A percentile compares a stretch with the other conserved stretches of the same genome.
Evolutionary conservation across 495 filamentous ascomycete species (phyloP).

Genomic region (Cairneyella variabilis): DNA sequence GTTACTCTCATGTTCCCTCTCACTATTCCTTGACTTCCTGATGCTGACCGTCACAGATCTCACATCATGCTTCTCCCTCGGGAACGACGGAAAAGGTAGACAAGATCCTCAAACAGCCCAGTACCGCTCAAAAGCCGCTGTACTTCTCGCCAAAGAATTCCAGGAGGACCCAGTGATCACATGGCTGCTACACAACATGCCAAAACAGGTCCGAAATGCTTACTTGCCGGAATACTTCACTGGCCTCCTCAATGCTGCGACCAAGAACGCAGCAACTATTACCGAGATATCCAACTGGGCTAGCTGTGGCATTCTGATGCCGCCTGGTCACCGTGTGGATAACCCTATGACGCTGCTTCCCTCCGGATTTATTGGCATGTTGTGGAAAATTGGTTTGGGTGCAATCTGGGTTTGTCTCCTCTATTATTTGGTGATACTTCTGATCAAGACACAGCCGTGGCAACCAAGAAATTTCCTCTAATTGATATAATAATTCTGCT

Average conservation of each 20-base stretch:
- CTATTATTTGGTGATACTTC: not conserved
- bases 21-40: too few relatives aligned
- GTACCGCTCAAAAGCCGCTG: too few relatives aligned
- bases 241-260: not conserved
- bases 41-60: too few relatives aligned
- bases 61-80: too few relatives aligned
- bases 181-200: conserved; percentile 6
- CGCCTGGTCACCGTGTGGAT: conserved; percentile 1
- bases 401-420: not conserved
- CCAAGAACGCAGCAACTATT: not conserved
- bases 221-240: conserved; percentile 13
- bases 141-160: conserved; percentile 8
- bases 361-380: conserved; percentile 1
- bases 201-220: not conserved
- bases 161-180: conserved; percentile 1
- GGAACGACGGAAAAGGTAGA: too few relatives aligned
- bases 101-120: too few relatives aligned
- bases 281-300: conserved; percentile 1
- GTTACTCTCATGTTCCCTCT: too few relatives aligned
- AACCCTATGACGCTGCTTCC: not conserved
- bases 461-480: too few relatives aligned
- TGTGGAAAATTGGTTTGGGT: conserved; percentile 15
- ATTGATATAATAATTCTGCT: too few relatives aligned
- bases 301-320: conserved; percentile 6
- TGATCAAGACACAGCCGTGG: not conserved